Conservation (phyloP, 2,329 filamentous ascomycete genomes). For the Lojkania enalia region DNA sequence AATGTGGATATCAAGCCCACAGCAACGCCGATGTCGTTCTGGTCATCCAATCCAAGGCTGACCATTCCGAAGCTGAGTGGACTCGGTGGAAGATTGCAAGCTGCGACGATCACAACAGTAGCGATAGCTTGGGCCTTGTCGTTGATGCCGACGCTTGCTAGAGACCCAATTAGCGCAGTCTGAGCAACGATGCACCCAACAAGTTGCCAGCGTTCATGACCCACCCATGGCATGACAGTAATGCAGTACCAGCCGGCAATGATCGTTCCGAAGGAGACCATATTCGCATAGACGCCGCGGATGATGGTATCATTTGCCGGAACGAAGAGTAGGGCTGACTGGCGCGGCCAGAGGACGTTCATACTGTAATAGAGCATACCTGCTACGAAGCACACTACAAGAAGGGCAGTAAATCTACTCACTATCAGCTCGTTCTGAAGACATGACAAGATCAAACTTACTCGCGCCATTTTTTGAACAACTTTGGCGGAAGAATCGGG, state of each 20-base stretch:
- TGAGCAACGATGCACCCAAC: conserved; percentile 37
- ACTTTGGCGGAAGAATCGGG: conserved; percentile 33
- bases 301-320: conserved; percentile 24
- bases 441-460: not conserved
- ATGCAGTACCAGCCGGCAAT: conserved; percentile 31
- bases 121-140: conserved; percentile 43
- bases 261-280: conserved; percentile 34
- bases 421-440: not conserved
- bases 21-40: conserved; percentile 43
- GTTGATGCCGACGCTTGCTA: conserved; percentile 38
- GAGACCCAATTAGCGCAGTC: conserved; percentile 43
- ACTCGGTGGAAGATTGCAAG: conserved; percentile 37
- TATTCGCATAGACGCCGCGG: conserved; percentile 29
- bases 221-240: conserved; percentile 34
- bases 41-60: conserved; percentile 41
- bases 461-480: conserved; percentile 25
- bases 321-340: conserved; percentile 26
- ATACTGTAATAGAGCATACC: conserved; percentile 35
- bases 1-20: conserved; percentile 45
- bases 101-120: conserved; percentile 35
- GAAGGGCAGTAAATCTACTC: conserved; percentile 17
- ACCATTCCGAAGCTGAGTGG: conserved; percentile 43
- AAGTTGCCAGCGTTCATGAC: conserved; percentile 46
- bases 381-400: conserved; percentile 24
- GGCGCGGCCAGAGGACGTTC: conserved; percentile 30